These are phyloP conservation scores for Penicillium sp. DNA, from an alignment of 2,329 filamentous ascomycete genomes.

Conservation along the genomic window DNA sequence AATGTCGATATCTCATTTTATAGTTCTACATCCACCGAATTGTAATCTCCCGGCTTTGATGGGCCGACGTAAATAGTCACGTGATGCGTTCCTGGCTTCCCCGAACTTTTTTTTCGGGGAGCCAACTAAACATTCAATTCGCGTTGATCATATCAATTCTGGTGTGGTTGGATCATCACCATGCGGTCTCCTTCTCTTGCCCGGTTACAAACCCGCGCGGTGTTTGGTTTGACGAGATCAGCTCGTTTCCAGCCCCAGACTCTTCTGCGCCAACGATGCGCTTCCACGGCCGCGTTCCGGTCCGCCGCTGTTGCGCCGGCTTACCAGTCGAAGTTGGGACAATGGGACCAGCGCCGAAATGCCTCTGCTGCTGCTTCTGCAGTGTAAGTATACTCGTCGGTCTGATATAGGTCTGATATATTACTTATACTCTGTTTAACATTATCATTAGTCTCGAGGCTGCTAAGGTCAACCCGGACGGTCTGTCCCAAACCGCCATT, in stretches of 20 bases:
- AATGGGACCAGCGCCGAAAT: constrained; percentile 39
- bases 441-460: constrained; percentile 44
- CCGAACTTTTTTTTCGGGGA: constrained; percentile 32
- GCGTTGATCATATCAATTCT: constrained; percentile 23
- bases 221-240: constrained; percentile 31
- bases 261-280: constrained; percentile 34
- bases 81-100: constrained; percentile 31
- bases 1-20: not conserved
- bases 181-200: constrained; percentile 38
- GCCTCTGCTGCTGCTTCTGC: constrained; percentile 38
- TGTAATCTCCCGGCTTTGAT: constrained; percentile 17
- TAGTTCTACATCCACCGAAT: not conserved
- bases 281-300: constrained; percentile 31
- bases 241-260: constrained; percentile 31
- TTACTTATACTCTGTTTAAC: constrained; percentile 2
- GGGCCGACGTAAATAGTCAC: constrained; percentile 21
- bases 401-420: not conserved
- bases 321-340: constrained; percentile 32
- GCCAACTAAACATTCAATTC: constrained; percentile 21
- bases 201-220: constrained; percentile 34
- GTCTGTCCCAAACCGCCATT: constrained; percentile 55
- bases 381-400: constrained; percentile 30
- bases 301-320: constrained; percentile 25
- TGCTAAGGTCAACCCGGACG: constrained; percentile 49
- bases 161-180: constrained; percentile 22